Conservation (phyloP, 495 filamentous ascomycete genomes). For the Xylaria palmicola region DNA sequence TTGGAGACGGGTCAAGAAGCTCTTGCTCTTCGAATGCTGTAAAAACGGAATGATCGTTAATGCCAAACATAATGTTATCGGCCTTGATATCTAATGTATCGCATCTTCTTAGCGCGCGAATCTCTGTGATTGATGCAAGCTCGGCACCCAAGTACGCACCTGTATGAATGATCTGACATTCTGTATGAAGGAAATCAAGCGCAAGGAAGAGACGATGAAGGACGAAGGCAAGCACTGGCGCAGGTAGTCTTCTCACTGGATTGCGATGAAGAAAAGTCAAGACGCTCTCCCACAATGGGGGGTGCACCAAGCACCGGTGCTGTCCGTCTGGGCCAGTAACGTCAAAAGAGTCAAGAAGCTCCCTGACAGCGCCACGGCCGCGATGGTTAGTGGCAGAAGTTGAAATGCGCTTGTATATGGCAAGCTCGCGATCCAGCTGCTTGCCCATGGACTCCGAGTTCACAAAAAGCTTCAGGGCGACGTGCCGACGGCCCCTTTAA, state of each 20-base stretch:
- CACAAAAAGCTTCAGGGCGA: slow-evolving; percentile 44
- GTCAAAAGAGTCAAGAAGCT: slow-evolving; percentile 43
- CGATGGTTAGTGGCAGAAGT: slow-evolving; percentile 24
- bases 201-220: slow-evolving; percentile 37
- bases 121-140: not conserved
- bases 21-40: slow-evolving; percentile 25
- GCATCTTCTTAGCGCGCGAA: not conserved
- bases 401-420: slow-evolving; percentile 38
- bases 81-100: slow-evolving; percentile 30
- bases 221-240: slow-evolving; percentile 30
- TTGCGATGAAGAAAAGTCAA: slow-evolving; percentile 30
- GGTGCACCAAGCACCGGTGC: slow-evolving; percentile 46
- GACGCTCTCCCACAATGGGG: slow-evolving; percentile 42
- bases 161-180: slow-evolving; percentile 40
- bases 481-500: slow-evolving; percentile 36
- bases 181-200: slow-evolving; percentile 22
- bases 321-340: slow-evolving; percentile 37
- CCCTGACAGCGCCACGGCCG: slow-evolving; percentile 37
- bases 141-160: slow-evolving; percentile 28
- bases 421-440: slow-evolving; percentile 34
- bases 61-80: slow-evolving; percentile 37
- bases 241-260: slow-evolving; percentile 28
- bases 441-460: slow-evolving; percentile 19
- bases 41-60: slow-evolving; percentile 19
- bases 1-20: slow-evolving; percentile 26